phyloP scores from a whole-genome alignment of 2,329 filamentous ascomycete species.

The Aspergillus phoenicis region DNA sequence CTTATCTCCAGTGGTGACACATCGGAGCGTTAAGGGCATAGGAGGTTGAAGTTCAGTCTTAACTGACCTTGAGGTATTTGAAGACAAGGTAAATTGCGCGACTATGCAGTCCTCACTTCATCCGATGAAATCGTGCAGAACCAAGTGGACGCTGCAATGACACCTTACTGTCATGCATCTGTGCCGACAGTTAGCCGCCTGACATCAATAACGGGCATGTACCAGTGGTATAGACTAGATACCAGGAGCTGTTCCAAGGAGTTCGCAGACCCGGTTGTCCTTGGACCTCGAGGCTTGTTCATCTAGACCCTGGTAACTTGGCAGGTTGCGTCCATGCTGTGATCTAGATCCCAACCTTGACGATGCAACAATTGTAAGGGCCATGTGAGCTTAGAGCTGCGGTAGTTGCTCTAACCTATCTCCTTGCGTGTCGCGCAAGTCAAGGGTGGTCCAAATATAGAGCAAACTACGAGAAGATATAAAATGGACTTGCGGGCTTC shows the following conservation, averaged over 20 bases:
- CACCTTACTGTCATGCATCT: constrained; percentile 2
- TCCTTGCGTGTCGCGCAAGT: constrained; percentile 3
- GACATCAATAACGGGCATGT: background rate
- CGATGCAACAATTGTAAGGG: background rate
- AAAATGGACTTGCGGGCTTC: background rate
- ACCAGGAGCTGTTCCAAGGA: background rate
- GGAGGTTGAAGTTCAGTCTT: background rate
- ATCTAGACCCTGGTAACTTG: background rate
- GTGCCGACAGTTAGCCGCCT: background rate
- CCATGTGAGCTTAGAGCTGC: background rate
- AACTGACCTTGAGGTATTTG: background rate
- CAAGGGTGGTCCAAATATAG: background rate
- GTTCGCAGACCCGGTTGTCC: background rate
- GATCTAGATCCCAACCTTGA: constrained; percentile 6
- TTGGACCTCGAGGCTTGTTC: background rate
- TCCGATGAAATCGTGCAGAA: background rate
- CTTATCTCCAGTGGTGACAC: background rate
- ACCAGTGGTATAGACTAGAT: background rate
- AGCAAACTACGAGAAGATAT: background rate
- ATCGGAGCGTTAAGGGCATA: background rate
- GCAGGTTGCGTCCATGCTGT: background rate
- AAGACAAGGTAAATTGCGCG: background rate
- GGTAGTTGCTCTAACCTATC: background rate
- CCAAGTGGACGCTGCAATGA: constrained; percentile 2
- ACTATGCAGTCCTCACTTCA: background rate